Conservation (phyloP, 73 alveolate species). For the Stentor roeselii region DNA sequence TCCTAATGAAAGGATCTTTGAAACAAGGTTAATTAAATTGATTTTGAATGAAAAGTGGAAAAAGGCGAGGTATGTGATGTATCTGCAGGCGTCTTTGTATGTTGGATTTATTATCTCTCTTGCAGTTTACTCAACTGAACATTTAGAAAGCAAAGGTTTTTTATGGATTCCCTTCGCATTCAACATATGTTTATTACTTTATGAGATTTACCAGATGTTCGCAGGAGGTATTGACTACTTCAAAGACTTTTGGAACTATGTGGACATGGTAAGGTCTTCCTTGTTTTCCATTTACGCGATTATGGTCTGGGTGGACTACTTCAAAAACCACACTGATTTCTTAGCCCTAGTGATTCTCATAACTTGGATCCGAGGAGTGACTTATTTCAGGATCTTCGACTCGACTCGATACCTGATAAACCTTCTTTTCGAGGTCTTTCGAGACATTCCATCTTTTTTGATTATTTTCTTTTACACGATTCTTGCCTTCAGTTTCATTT, state of each 20-base stretch:
- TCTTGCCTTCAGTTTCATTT: not conserved
- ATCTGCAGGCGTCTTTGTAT: conserved; percentile 12
- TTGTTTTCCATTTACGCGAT: not conserved
- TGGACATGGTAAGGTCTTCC: not conserved
- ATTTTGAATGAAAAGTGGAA: conserved; percentile 20
- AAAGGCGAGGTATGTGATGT: not conserved
- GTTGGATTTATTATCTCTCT: not conserved
- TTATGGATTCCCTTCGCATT: not conserved
- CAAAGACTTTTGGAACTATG: conserved; percentile 13
- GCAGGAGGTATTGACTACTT: conserved; percentile 17
- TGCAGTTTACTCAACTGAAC: not conserved
- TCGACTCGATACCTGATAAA: conserved; percentile 17
- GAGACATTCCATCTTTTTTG: not conserved
- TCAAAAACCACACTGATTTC: not conserved
- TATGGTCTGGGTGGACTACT: not conserved
- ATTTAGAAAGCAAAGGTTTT: not conserved
- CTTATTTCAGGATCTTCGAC: not conserved
- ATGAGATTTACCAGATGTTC: not conserved
- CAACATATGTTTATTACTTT: not conserved
- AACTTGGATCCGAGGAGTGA: not conserved
- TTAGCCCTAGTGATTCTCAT: not conserved
- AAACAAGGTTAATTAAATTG: not conserved
- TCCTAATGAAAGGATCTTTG: not conserved
- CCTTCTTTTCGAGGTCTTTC: conserved; percentile 3
- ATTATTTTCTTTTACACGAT: not conserved